These are phyloP conservation scores for Penicillium concentricum DNA, from an alignment of 2,329 filamentous ascomycete species.

Conservation along the genomic window DNA sequence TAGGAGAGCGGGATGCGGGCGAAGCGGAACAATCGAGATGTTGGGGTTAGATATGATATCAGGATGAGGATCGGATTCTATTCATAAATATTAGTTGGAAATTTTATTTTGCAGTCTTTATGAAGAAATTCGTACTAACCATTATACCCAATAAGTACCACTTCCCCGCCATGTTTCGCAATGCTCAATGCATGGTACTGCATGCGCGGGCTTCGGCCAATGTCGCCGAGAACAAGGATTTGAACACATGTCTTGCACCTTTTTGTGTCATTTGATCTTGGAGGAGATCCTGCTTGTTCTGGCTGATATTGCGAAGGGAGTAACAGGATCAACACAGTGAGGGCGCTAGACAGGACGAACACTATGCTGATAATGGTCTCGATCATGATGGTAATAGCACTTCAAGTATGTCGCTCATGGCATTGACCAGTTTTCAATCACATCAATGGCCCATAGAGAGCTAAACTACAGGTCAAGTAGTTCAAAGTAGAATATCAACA, in stretches of 20 bases:
- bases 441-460: neutral
- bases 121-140: constrained; percentile 50
- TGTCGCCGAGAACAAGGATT: constrained; percentile 89
- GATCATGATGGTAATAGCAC: constrained; percentile 29
- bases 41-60: constrained; percentile 67
- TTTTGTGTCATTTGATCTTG: constrained; percentile 10
- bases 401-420: neutral
- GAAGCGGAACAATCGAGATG: constrained; percentile 70
- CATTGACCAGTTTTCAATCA: neutral
- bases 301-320: constrained; percentile 54
- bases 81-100: constrained; percentile 8
- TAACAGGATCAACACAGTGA: constrained; percentile 53
- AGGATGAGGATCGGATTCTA: constrained; percentile 78
- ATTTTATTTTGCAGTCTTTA: neutral
- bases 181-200: constrained; percentile 96
- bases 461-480: neutral
- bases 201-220: constrained; percentile 95
- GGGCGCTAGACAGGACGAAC: constrained; percentile 47
- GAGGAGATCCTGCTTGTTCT: constrained; percentile 10
- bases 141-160: constrained; percentile 84
- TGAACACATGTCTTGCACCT: constrained; percentile 59
- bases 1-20: constrained; percentile 64
- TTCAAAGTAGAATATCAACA: neutral
- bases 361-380: constrained; percentile 36
- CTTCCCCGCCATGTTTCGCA: constrained; percentile 73